Percentiles rank a stretch among this genome's conserved stretches.
Conservation (phyloP, 2,329 filamentous ascomycete genomes). For the Colletotrichum sp. region DNA sequence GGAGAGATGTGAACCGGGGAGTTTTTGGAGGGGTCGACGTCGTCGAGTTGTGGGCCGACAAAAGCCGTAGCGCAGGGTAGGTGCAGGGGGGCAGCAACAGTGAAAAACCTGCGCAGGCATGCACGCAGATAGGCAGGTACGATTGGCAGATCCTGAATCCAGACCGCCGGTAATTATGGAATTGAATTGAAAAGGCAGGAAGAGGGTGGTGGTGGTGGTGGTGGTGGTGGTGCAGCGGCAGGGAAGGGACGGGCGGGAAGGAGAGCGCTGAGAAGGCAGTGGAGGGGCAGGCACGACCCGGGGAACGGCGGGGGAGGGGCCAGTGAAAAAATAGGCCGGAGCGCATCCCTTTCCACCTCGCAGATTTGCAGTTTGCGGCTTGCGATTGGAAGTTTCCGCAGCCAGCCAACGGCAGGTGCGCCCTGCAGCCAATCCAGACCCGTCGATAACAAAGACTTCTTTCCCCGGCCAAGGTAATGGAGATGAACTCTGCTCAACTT, state of each 20-base stretch:
- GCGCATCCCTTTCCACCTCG: not conserved
- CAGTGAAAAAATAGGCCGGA: not conserved
- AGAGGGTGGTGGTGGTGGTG: not conserved
- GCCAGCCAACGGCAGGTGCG: not conserved
- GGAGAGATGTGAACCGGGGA: not conserved
- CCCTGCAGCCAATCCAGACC: not conserved
- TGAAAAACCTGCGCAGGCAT: not conserved
- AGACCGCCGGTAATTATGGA: not conserved
- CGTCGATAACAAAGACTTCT: not conserved
- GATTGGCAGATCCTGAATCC: not conserved
- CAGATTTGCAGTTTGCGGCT: not conserved
- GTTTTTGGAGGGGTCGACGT: not conserved
- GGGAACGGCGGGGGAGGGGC: not conserved
- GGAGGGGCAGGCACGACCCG: not conserved
- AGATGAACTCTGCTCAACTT: not conserved
- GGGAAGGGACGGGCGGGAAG: not conserved
- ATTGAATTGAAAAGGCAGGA: not conserved
- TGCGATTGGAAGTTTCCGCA: not conserved
- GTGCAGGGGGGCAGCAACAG: not conserved
- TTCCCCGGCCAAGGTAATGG: not conserved
- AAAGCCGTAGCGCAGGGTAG: not conserved
- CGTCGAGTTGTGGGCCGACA: constrained; percentile 1
- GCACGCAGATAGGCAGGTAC: not conserved
- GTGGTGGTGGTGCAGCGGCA: not conserved
- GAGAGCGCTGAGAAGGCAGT: not conserved